Percentiles rank a stretch among this genome's conserved stretches.
These are phyloP conservation scores for Venturia nashicola DNA, from an alignment of 2,329 filamentous ascomycete species.

Conservation along the genomic window DNA sequence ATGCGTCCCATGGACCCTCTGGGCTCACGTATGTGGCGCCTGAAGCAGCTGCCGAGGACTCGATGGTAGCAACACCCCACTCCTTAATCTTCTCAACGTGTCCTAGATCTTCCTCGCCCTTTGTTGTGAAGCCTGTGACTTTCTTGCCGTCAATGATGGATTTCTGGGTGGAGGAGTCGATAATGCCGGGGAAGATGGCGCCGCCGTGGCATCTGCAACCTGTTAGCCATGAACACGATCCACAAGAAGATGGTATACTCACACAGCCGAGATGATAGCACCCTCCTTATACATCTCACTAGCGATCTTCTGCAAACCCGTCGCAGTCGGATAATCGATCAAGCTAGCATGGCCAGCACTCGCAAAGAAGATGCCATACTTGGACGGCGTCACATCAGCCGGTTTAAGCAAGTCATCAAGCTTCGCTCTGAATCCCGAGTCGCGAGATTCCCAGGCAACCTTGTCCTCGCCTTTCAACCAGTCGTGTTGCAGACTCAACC, in stretches of 20 bases:
- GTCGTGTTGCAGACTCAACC: slow-evolving; percentile 30
- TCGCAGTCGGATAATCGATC: slow-evolving; percentile 34
- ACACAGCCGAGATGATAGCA: slow-evolving; percentile 31
- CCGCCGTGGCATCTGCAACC: slow-evolving; percentile 22
- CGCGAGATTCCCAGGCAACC: slow-evolving; percentile 26
- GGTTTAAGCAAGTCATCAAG: slow-evolving; percentile 31
- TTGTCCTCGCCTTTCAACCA: slow-evolving; percentile 30
- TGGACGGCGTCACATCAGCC: slow-evolving; percentile 12
- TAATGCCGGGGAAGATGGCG: slow-evolving; percentile 26
- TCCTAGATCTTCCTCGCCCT: slow-evolving; percentile 23
- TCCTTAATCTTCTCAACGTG: slow-evolving; percentile 22
- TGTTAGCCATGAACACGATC: neutral
- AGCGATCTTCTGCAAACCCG: slow-evolving; percentile 29
- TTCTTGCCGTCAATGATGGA: slow-evolving; percentile 23
- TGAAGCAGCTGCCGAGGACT: slow-evolving; percentile 17
- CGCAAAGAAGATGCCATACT: slow-evolving; percentile 29
- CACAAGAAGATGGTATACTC: neutral
- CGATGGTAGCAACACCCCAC: slow-evolving; percentile 22
- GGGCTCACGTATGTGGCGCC: slow-evolving; percentile 21
- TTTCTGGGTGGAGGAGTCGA: slow-evolving; percentile 19
- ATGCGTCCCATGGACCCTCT: slow-evolving; percentile 19
- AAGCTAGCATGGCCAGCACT: slow-evolving; percentile 33
- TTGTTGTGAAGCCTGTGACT: slow-evolving; percentile 28
- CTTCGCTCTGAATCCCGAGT: slow-evolving; percentile 33
- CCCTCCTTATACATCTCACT: slow-evolving; percentile 27